A percentile compares a stretch with the other conserved stretches of the same genome.
phyloP scores from a whole-genome alignment of 495 filamentous ascomycete species.

The Tuber melanosporum region DNA sequence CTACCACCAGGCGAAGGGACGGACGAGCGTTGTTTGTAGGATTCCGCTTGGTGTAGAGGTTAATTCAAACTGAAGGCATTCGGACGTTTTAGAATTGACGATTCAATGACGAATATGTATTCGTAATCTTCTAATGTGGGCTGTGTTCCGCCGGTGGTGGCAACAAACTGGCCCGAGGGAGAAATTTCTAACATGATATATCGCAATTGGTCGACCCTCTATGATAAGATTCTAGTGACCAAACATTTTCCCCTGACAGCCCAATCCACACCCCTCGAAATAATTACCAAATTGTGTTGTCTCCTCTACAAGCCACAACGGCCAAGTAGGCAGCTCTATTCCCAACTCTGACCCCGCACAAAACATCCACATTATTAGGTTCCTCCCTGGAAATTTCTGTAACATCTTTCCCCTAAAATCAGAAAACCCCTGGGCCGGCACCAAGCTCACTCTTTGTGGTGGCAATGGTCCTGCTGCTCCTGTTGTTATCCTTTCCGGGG shows the following conservation, averaged over 20 bases:
- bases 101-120: constrained; percentile 45
- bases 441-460: constrained; percentile 42
- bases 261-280: background rate
- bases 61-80: constrained; percentile 43
- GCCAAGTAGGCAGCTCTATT: constrained; percentile 38
- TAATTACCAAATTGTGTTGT: constrained; percentile 43
- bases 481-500: constrained; percentile 25
- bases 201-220: background rate
- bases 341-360: constrained; percentile 42
- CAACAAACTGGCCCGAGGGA: constrained; percentile 35
- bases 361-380: constrained; percentile 45
- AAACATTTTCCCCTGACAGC: background rate
- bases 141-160: constrained; percentile 41
- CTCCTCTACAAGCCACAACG: constrained; percentile 42
- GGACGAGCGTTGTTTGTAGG: constrained; percentile 42
- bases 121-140: constrained; percentile 25
- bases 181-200: constrained; percentile 42
- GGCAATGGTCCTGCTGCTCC: constrained; percentile 41
- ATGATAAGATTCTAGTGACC: background rate
- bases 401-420: constrained; percentile 42
- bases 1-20: constrained; percentile 41
- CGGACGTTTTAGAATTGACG: constrained; percentile 44
- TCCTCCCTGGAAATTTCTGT: constrained; percentile 36
- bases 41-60: constrained; percentile 30
- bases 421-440: constrained; percentile 41